Base-by-base conservation (phyloP, 371 early-diverging fungal genomes). In the Circinella umbellata region DNA sequence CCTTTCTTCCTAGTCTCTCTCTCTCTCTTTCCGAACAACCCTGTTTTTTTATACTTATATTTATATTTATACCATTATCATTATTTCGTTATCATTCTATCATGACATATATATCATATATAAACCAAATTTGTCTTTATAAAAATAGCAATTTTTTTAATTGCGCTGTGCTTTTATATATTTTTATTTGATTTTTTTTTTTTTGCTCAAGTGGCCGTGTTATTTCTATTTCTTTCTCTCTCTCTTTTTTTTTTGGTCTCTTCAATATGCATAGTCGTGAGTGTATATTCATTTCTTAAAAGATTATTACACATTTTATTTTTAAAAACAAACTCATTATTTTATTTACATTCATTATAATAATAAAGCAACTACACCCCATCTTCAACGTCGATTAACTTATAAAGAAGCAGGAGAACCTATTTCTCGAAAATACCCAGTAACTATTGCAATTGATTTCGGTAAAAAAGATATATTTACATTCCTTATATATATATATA, bases 371-470 rank as follows among this genome's bases (percentile, higher is more conserved):
- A 27, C 51, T 13, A 51, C 51, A 3, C 15, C 51, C 7, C 51
- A 51, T 51, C 51, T 51, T 51, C 51, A 34, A 57, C 57, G 57
- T 27, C 57, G 57, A 57, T 34, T 57, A 18, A 57, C 57, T 5
- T 57, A 57, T 34, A 20, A 27, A 27, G 57, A 27, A 57, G 57
- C 63, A 18, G 63, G 34, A 20, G 48, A 47, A 14, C 48, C 63
- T 8, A 8, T 63, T 10, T n/a, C 27, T 47, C 27, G 13, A 46
- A 37, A 18, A 35, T 70, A 63, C 37, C 66, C 70, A 5, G 69
- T 74, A 15, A 65, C 68, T 47, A 37, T 74, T 13, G 70, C 74
- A 59, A 70, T 74, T 66, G 74, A 74, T 47, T 74, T 74, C 55
- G 74, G 74, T 74, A 74, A 20, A 38, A 27, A 27, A 27, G 2